phyloP scores from a whole-genome alignment of 352 stramenopile genomes.

The Globisporangium cylindrosporum region DNA sequence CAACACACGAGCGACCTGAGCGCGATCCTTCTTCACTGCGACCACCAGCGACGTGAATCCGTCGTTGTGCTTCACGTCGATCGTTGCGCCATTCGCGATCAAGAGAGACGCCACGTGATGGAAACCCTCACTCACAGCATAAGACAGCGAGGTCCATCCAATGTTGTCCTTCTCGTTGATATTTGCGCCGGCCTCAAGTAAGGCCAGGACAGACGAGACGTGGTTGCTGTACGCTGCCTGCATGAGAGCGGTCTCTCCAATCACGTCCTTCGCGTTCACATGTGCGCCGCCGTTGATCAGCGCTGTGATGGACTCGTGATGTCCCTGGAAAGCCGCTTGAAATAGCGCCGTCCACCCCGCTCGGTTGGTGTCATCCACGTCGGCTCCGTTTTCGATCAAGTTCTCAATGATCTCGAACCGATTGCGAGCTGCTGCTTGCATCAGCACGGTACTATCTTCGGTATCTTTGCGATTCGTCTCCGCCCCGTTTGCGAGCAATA shows the following conservation, averaged over 20 bases:
- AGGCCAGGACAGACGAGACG: neutral
- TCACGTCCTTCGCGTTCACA: conserved; percentile 4
- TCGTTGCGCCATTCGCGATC: neutral
- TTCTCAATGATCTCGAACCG: neutral
- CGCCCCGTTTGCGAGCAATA: conserved; percentile 7
- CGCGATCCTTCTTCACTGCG: conserved; percentile 6
- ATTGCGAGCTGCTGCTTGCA: conserved; percentile 14
- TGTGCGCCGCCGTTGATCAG: conserved; percentile 8
- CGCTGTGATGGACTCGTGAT: conserved; percentile 4
- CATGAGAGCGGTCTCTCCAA: conserved; percentile 10
- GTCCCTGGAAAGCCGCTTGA: conserved; percentile 10
- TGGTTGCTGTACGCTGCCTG: conserved; percentile 16
- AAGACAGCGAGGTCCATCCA: conserved; percentile 10
- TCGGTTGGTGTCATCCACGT: neutral
- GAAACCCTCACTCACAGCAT: conserved; percentile 14
- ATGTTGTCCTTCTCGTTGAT: conserved; percentile 10
- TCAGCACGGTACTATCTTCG: conserved; percentile 4
- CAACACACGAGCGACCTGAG: neutral
- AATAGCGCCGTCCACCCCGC: conserved; percentile 12
- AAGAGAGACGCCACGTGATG: conserved; percentile 1
- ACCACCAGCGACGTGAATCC: conserved; percentile 11
- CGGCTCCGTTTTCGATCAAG: conserved; percentile 9
- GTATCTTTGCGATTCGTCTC: conserved; percentile 6
- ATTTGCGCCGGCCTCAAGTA: conserved; percentile 7
- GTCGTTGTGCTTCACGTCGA: conserved; percentile 4